phyloP scores from a whole-genome alignment of 805 yeast genomes.

The Saturnispora silvae region DNA sequence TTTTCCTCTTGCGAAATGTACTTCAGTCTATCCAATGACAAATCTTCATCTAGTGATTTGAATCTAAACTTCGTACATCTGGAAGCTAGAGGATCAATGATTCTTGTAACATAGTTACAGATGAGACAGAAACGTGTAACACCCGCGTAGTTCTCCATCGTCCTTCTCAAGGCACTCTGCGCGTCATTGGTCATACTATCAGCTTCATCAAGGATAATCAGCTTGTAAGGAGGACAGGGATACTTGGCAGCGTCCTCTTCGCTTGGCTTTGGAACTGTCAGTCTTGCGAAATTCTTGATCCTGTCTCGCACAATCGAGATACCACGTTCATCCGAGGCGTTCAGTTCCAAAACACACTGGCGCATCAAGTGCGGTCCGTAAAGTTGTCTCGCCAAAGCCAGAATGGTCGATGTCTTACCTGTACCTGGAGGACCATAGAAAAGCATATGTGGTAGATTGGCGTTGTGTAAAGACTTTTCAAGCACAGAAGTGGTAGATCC shows the following conservation, averaged over 20 bases:
- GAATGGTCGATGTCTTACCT: constrained; percentile 81
- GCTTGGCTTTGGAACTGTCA: constrained; percentile 73
- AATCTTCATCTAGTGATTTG: constrained; percentile 57
- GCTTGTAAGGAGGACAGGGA: constrained; percentile 95
- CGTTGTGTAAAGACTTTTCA: constrained; percentile 64
- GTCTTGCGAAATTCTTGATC: constrained; percentile 76
- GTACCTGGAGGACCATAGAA: constrained; percentile 95
- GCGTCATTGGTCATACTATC: constrained; percentile 99
- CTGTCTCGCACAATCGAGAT: constrained; percentile 79
- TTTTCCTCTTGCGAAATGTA: constrained; percentile 45
- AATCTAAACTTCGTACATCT: constrained; percentile 94
- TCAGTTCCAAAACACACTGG: constrained; percentile 67
- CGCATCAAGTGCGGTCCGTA: constrained; percentile 65
- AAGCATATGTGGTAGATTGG: constrained; percentile 84
- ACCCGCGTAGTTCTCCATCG: constrained; percentile 82
- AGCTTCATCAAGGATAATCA: constrained; percentile 88
- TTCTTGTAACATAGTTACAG: constrained; percentile 93
- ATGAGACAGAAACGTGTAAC: constrained; percentile 90
- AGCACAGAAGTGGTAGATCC: constrained; percentile 79
- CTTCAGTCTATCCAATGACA: constrained; percentile 59
- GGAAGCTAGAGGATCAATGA: constrained; percentile 92
- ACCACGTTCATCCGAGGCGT: constrained; percentile 89
- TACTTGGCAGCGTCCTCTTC: constrained; percentile 57
- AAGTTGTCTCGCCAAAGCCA: constrained; percentile 71
- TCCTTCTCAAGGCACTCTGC: constrained; percentile 87